phyloP scores from a whole-genome alignment of 2,329 filamentous ascomycete genomes.

The Cucurbitaria berberidis region DNA sequence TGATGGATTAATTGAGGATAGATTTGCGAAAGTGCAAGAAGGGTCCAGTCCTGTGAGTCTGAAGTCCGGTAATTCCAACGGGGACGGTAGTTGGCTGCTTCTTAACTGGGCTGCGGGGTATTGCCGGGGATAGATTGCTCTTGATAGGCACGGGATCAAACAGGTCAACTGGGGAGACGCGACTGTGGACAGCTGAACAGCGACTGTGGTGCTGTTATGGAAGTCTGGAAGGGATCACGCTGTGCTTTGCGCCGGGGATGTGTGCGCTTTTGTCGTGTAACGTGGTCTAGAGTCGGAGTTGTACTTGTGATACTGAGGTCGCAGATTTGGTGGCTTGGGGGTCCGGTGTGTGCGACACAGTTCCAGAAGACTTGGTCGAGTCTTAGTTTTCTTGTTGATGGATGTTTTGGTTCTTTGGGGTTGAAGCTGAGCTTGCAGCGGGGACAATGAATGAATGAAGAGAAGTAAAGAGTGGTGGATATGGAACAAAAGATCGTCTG shows the following conservation, averaged over 20 bases:
- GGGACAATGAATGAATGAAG: slow-evolving; percentile 16
- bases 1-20: slow-evolving; percentile 42
- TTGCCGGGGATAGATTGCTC: slow-evolving; percentile 45
- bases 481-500: slow-evolving; percentile 35
- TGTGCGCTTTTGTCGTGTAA: slow-evolving; percentile 37
- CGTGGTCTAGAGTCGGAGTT: slow-evolving; percentile 29
- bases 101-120: slow-evolving; percentile 38
- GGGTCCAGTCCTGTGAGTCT: slow-evolving; percentile 29
- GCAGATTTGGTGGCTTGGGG: slow-evolving; percentile 20
- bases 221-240: slow-evolving; percentile 31
- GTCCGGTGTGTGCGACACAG: slow-evolving; percentile 10
- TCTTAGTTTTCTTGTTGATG: slow-evolving; percentile 19
- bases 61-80: slow-evolving; percentile 40
- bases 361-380: slow-evolving; percentile 14
- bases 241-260: slow-evolving; percentile 29
- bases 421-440: slow-evolving; percentile 40
- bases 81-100: slow-evolving; percentile 34
- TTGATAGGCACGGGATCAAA: slow-evolving; percentile 28
- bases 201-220: slow-evolving; percentile 29
- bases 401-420: slow-evolving; percentile 22
- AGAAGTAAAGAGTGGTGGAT: slow-evolving; percentile 16
- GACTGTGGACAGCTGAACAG: slow-evolving; percentile 23
- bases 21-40: slow-evolving; percentile 34
- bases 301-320: slow-evolving; percentile 37
- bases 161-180: slow-evolving; percentile 19